Conservation (phyloP, 2,329 filamentous ascomycete genomes). For the Stagonosporopsis tanaceti region DNA sequence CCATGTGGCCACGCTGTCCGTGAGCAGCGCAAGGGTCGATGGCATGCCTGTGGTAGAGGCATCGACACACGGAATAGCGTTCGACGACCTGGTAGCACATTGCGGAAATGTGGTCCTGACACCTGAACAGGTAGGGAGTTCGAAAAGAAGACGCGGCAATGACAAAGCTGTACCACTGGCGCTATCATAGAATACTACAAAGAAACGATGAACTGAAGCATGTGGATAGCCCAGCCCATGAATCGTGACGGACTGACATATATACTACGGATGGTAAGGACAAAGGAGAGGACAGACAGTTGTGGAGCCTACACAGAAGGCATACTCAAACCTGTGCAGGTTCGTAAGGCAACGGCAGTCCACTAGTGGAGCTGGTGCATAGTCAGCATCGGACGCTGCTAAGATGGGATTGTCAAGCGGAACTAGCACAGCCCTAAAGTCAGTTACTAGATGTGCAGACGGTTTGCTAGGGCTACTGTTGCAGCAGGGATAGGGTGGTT, state of each 20-base stretch:
- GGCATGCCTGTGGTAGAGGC: slow-evolving; percentile 86
- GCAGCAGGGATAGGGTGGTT: slow-evolving; percentile 39
- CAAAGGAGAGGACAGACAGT: slow-evolving; percentile 25
- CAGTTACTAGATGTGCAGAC: slow-evolving; percentile 36
- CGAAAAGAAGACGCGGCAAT: slow-evolving; percentile 4
- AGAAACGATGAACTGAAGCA: slow-evolving; percentile 20
- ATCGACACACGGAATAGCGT: slow-evolving; percentile 84
- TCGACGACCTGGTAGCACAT: slow-evolving; percentile 93
- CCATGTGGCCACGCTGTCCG: slow-evolving; percentile 73
- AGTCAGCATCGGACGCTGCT: slow-evolving; percentile 46
- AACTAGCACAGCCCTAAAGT: slow-evolving; percentile 49
- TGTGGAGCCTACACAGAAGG: slow-evolving; percentile 40
- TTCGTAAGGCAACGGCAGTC: slow-evolving; percentile 46
- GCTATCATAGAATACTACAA: slow-evolving; percentile 18
- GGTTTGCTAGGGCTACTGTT: slow-evolving; percentile 39
- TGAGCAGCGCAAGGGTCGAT: slow-evolving; percentile 82
- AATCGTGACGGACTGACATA: slow-evolving; percentile 39
- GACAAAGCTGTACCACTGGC: slow-evolving; percentile 19
- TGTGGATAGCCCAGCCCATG: slow-evolving; percentile 23
- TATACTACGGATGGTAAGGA: slow-evolving; percentile 36
- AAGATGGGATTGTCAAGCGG: slow-evolving; percentile 38
- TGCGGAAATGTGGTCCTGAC: slow-evolving; percentile 10
- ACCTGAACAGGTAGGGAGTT: neutral
- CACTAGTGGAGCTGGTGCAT: slow-evolving; percentile 44
- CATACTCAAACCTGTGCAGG: slow-evolving; percentile 41